phyloP scores from a whole-genome alignment of 768 basidiomycete species.

The Phaeotremella skinneri region DNA sequence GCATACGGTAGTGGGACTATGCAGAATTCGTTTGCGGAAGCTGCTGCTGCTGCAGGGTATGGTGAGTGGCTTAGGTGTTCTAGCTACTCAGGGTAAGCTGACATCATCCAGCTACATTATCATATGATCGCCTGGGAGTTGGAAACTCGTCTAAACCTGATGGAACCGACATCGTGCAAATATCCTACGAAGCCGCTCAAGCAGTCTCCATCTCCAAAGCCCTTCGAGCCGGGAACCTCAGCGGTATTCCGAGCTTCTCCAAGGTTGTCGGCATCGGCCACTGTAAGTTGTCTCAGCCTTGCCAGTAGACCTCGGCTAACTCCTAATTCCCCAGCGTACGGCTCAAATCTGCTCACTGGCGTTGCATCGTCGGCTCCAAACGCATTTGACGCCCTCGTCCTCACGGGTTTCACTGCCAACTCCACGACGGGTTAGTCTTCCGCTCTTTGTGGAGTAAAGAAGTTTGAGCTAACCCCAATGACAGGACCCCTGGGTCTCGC shows the following conservation, averaged over 20 bases:
- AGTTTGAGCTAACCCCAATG: background rate
- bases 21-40: background rate
- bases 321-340: constrained; percentile 19
- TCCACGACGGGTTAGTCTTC: constrained; percentile 11
- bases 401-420: constrained; percentile 39
- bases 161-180: constrained; percentile 36
- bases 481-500: constrained; percentile 30
- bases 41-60: constrained; percentile 4
- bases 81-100: constrained; percentile 30
- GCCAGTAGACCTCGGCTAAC: background rate
- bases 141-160: constrained; percentile 37
- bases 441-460: background rate
- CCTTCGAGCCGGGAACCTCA: constrained; percentile 24
- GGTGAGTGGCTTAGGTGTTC: background rate
- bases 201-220: constrained; percentile 23
- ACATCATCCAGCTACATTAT: constrained; percentile 32
- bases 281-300: constrained; percentile 8
- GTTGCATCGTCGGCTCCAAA: constrained; percentile 16
- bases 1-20: background rate
- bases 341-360: constrained; percentile 18
- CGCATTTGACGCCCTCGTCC: constrained; percentile 25
- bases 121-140: constrained; percentile 41
- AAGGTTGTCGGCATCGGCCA: constrained; percentile 37
- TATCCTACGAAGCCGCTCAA: constrained; percentile 37
- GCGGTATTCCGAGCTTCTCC: constrained; percentile 21